Evolutionary conservation across 305 asterid species (phyloP), one percentile per base, ranked within the genome.

Genomic region (Fraxinus greggii): DNA sequence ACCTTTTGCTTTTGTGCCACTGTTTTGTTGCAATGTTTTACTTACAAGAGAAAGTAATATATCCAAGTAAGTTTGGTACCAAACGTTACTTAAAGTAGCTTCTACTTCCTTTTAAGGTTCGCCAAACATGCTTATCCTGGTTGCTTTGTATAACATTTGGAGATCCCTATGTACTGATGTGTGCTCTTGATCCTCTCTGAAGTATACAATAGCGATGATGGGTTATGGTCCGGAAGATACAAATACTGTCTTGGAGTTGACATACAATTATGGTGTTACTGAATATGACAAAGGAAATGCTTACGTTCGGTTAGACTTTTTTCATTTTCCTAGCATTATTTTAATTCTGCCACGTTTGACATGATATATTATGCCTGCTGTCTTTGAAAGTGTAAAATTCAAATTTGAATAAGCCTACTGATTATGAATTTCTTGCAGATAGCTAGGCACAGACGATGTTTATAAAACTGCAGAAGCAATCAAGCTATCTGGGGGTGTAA

Each of bases 141-240:
- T 67, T 4, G 74, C 33, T 23, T 13, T 36, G 7, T 12, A 56
- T 38, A 28, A 29, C 26, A 19, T 79, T 67, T 32, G 19, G 63
- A 21, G 32, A 32, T 31, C 77, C 24, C 10, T 36, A 12, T 10
- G 7, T 67, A 45, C 72, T 67, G 29, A 77, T 8, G 70, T 24
- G 83, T 81, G 79, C 15, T 19, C 36, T 85, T 81, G 69, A 78
- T 75, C 80, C 75, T 81, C 77, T 85, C 45, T 88, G 89, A 90
- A 96, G 98, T 96, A 96, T 88, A 94, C 98, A 56, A 89, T 96
- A 85, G 98, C 99, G 38, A 96, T 96, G 95, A 72, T 96, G 94
- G 98, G 99, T 78, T 94, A 94, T 85, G 98, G 98, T 72, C 94
- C 98, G 19, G 99, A 96, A 89, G 98, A 96, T 61, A 89, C 89